Evolutionary conservation across 805 yeast genomes (phyloP).

Genomic region (Geotrichum ghanense): DNA sequence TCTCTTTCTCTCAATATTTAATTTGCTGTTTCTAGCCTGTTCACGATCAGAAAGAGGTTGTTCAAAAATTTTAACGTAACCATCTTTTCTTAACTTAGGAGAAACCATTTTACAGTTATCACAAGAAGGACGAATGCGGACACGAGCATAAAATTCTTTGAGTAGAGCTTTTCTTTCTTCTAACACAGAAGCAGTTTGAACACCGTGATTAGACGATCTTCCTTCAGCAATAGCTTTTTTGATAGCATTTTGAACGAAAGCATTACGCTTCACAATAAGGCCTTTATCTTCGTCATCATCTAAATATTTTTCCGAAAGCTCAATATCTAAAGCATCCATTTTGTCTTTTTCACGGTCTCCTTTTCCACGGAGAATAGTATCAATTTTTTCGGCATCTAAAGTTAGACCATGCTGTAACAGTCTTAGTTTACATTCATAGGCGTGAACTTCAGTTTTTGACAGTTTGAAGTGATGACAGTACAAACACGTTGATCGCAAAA

Average conservation of each 20-base stretch:
- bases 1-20: constrained; percentile 65
- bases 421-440: constrained; percentile 63
- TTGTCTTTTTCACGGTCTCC: constrained; percentile 31
- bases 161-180: constrained; percentile 70
- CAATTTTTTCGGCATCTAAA: constrained; percentile 65
- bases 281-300: constrained; percentile 26
- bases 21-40: constrained; percentile 60
- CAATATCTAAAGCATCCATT: constrained; percentile 38
- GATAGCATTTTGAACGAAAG: constrained; percentile 61
- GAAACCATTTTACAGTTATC: constrained; percentile 94
- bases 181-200: constrained; percentile 70
- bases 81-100: constrained; percentile 91
- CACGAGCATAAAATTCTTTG: constrained; percentile 61
- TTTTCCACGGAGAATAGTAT: constrained; percentile 36
- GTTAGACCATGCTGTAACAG: constrained; percentile 83
- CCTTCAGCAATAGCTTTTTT: constrained; percentile 68
- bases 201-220: constrained; percentile 52
- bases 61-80: constrained; percentile 85
- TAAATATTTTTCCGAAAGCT: constrained; percentile 19
- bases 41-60: constrained; percentile 76
- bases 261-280: constrained; percentile 48
- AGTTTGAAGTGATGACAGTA: constrained; percentile 83
- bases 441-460: constrained; percentile 57
- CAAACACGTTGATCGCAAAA: constrained; percentile 74
- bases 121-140: constrained; percentile 75